Evolutionary conservation across 306 rosid genomes (phyloP).

Genomic region (Acacia crassicarpa): DNA sequence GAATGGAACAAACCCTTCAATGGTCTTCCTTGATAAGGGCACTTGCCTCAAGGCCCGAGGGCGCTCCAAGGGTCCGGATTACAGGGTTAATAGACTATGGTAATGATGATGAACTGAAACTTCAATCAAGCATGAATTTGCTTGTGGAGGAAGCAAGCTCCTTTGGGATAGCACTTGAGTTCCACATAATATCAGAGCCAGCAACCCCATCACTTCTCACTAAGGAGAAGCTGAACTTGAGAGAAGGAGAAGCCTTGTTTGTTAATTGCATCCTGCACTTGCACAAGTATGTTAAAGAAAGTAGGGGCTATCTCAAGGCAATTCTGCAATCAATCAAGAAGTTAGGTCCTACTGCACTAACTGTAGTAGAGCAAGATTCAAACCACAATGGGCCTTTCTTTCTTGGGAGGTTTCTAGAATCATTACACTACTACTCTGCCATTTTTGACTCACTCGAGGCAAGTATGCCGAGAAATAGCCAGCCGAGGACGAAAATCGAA

Average conservation of each 20-base stretch:
- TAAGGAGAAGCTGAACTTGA: slow-evolving; percentile 57
- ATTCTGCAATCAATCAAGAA: slow-evolving; percentile 71
- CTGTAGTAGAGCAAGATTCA: slow-evolving; percentile 78
- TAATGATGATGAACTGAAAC: slow-evolving; percentile 33
- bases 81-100: slow-evolving; percentile 42
- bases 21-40: slow-evolving; percentile 78
- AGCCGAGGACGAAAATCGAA: slow-evolving; percentile 67
- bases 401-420: slow-evolving; percentile 75
- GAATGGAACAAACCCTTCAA: slow-evolving; percentile 71
- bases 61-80: slow-evolving; percentile 61
- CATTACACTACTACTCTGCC: slow-evolving; percentile 79
- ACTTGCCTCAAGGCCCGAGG: slow-evolving; percentile 66
- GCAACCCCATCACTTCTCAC: slow-evolving; percentile 53
- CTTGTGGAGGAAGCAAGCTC: slow-evolving; percentile 66
- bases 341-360: slow-evolving; percentile 51
- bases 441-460: slow-evolving; percentile 76
- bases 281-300: slow-evolving; percentile 69
- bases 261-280: slow-evolving; percentile 59
- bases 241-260: slow-evolving; percentile 66
- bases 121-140: slow-evolving; percentile 45
- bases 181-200: slow-evolving; percentile 43
- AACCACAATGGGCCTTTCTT: slow-evolving; percentile 86
- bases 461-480: slow-evolving; percentile 54
- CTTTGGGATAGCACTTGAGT: slow-evolving; percentile 52
- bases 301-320: slow-evolving; percentile 65